Percentiles rank a stretch among this genome's conserved stretches.
These are phyloP conservation scores for Hirsutella thompsonii DNA, from an alignment of 2,329 filamentous ascomycete genomes.

Conservation along the genomic window DNA sequence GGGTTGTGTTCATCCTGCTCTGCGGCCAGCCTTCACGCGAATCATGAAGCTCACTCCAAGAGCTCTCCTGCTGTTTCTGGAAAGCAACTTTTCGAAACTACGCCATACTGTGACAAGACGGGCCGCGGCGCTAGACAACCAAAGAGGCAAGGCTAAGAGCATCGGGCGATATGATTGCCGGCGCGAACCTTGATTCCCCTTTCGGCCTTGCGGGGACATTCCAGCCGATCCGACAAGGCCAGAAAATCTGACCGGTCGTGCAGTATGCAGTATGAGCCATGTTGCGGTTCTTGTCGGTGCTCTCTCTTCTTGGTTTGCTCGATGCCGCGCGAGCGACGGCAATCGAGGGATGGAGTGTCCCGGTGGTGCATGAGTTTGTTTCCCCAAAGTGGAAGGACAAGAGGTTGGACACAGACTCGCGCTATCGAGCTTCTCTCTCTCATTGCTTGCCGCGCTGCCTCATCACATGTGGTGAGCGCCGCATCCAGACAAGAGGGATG, in stretches of 20 bases:
- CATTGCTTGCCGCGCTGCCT: neutral
- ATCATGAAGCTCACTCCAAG: no score
- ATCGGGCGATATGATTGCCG: no score
- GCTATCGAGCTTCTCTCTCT: neutral
- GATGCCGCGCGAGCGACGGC: neutral
- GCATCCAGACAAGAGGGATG: no score
- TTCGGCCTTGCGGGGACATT: neutral
- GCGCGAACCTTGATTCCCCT: no score
- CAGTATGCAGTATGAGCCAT: neutral
- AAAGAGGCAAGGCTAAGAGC: no score
- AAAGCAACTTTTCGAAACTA: no score
- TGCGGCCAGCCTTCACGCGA: no score
- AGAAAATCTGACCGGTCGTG: no score
- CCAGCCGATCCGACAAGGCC: neutral
- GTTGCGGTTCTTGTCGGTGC: neutral
- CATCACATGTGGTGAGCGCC: no score
- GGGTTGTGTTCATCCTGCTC: no score
- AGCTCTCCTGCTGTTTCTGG: no score
- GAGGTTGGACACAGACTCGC: neutral
- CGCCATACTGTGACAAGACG: neutral
- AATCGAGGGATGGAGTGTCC: neutral
- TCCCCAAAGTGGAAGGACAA: neutral
- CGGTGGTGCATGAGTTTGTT: neutral
- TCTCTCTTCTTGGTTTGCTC: neutral
- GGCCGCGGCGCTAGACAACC: neutral